Evolutionary conservation across 345 rosid species (phyloP), one percentile per base, ranked within the genome.

Genomic region (Eucalyptus erythrocorys): DNA sequence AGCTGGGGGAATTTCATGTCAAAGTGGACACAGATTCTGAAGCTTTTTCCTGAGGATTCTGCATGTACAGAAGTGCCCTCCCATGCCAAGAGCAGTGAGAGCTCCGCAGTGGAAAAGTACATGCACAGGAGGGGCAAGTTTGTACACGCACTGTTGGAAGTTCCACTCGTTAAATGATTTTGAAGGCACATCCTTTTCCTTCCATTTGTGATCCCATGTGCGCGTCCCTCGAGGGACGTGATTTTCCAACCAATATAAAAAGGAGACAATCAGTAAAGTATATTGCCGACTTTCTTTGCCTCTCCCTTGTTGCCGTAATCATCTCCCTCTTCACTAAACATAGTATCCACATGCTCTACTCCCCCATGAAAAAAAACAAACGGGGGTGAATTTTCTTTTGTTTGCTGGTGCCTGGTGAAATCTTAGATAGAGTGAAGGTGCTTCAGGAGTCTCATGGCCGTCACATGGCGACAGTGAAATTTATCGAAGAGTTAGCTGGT

Each of bases 161-260:
- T 76, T 37, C 15, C 40, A 10, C 42, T 10, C 48, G 24, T 48
- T 21, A 66, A 66, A 87, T 87, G 86, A 61, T 79, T 82, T 43
- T 88, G 88, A 30, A 85, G 93, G 89, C 88, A 90, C 89, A 50
- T 92, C 93, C 90, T 90, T 89, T 12, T 91, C 92, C 88, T 90
- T 89, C 90, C 51, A 79, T 86, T 93, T 92, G 95, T 88, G 93
- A 91, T 90, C 93, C 94, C 96, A 94, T 93, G 96, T 95, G 96
- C 93, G 91, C 88, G 49, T 88, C 89, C 91, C 93, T 93, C 91
- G 94, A 91, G 90, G 92, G 79, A 55, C 57, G 95, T 49, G 95
- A 92, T 92, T 93, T 89, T 87, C 90, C 94, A 90, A 81, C 90
- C 92, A 89, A 89, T 91, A 88, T 76, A 92, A 89, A 66, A 45